phyloP scores from a whole-genome alignment of 2,329 filamentous ascomycete genomes.

The Hypoxylon sp. region DNA sequence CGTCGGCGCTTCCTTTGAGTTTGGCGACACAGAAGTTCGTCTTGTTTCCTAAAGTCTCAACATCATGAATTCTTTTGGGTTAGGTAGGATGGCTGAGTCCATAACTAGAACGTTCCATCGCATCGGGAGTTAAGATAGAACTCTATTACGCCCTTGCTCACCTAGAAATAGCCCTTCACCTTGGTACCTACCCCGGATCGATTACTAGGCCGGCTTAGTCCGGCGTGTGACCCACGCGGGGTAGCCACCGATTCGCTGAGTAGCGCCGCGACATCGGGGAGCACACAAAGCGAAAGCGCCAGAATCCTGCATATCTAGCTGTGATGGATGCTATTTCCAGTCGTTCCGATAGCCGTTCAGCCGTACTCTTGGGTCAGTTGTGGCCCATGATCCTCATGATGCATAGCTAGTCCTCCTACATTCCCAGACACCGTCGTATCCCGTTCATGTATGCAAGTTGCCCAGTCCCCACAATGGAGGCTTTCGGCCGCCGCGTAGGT shows the following conservation, averaged over 20 bases:
- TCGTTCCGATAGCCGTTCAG: slow-evolving; percentile 20
- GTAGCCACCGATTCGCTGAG: slow-evolving; percentile 39
- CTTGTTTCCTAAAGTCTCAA: slow-evolving; percentile 6
- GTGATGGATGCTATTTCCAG: slow-evolving; percentile 1
- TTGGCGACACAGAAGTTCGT: not conserved
- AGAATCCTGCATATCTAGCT: slow-evolving; percentile 11
- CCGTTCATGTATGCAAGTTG: slow-evolving; percentile 23
- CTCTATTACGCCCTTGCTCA: slow-evolving; percentile 19
- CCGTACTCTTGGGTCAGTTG: slow-evolving; percentile 5
- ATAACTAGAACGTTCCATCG: slow-evolving; percentile 24
- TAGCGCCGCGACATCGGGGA: slow-evolving; percentile 42
- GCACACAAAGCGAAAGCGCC: slow-evolving; percentile 14
- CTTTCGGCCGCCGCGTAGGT: slow-evolving; percentile 29
- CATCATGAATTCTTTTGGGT: not conserved
- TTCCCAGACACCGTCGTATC: slow-evolving; percentile 32
- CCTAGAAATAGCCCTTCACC: slow-evolving; percentile 13
- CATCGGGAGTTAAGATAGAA: slow-evolving; percentile 22
- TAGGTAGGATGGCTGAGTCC: slow-evolving; percentile 6
- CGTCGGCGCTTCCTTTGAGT: slow-evolving; percentile 4
- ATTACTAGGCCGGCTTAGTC: slow-evolving; percentile 38
- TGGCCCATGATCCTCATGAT: slow-evolving; percentile 18
- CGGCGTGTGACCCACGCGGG: slow-evolving; percentile 36
- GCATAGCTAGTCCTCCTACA: slow-evolving; percentile 27
- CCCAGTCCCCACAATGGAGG: slow-evolving; percentile 28
- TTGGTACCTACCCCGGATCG: slow-evolving; percentile 31